Percentiles rank a stretch among this genome's conserved stretches.
These are phyloP conservation scores for Komagataella pastoris DNA, from an alignment of 805 yeast genomes.

Conservation along the genomic window DNA sequence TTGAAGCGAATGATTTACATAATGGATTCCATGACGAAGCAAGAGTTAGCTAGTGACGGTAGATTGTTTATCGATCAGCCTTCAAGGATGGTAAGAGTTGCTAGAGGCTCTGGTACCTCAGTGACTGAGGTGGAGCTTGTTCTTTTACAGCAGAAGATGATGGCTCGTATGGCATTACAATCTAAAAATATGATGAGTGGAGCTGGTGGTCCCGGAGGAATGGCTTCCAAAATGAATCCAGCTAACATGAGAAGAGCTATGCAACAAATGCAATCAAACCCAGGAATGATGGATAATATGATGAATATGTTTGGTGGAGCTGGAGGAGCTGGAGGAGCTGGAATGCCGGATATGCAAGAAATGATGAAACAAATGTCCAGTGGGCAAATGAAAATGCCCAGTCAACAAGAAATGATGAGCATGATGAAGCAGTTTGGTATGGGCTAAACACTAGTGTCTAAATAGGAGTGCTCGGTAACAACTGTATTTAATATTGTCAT, in stretches of 20 bases:
- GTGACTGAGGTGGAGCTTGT: slow-evolving; percentile 91
- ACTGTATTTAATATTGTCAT: background rate
- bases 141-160: slow-evolving; percentile 79
- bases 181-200: slow-evolving; percentile 43
- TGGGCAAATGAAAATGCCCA: slow-evolving; percentile 38
- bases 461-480: background rate
- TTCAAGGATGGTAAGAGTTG: slow-evolving; percentile 75
- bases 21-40: slow-evolving; percentile 91
- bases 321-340: slow-evolving; percentile 24
- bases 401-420: slow-evolving; percentile 61
- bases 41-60: slow-evolving; percentile 88
- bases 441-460: background rate
- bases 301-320: slow-evolving; percentile 63
- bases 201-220: slow-evolving; percentile 43
- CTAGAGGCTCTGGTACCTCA: slow-evolving; percentile 88
- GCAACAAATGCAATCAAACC: slow-evolving; percentile 55
- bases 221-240: slow-evolving; percentile 35
- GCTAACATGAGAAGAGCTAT: slow-evolving; percentile 29
- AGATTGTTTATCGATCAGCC: slow-evolving; percentile 69
- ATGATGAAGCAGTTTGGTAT: slow-evolving; percentile 34
- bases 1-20: slow-evolving; percentile 82
- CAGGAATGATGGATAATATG: slow-evolving; percentile 63
- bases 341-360: slow-evolving; percentile 32
- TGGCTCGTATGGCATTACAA: slow-evolving; percentile 83
- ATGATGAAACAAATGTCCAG: slow-evolving; percentile 26